A percentile compares a stretch with the other conserved stretches of the same genome.
These are phyloP conservation scores for Aspergillus indologenus DNA, from an alignment of 495 filamentous ascomycete species.

Conservation along the genomic window DNA sequence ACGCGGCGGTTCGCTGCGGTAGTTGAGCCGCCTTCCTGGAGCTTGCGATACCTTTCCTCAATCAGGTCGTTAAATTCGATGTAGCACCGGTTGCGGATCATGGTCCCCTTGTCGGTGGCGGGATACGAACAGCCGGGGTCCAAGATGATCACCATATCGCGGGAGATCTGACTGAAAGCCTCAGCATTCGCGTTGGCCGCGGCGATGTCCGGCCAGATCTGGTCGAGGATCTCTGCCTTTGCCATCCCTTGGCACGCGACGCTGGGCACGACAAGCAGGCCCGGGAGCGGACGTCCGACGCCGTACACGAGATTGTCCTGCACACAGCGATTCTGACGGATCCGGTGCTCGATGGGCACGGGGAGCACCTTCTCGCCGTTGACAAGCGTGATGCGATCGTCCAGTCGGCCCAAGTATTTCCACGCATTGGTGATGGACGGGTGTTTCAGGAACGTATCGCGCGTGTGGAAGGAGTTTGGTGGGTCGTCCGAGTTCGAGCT, in stretches of 20 bases:
- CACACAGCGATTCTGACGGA: slow-evolving; percentile 20
- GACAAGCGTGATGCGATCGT: slow-evolving; percentile 56
- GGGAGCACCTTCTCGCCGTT: slow-evolving; percentile 72
- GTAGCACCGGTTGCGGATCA: slow-evolving; percentile 47
- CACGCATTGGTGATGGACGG: slow-evolving; percentile 49
- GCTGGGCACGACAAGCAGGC: slow-evolving; percentile 42
- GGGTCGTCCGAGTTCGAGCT: slow-evolving; percentile 57
- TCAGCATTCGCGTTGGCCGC: slow-evolving; percentile 35
- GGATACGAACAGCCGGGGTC: slow-evolving; percentile 38
- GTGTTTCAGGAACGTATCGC: slow-evolving; percentile 51
- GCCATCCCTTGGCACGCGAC: slow-evolving; percentile 20
- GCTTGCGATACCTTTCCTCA: slow-evolving; percentile 32
- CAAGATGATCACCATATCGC: slow-evolving; percentile 43
- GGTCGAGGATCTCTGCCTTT: slow-evolving; percentile 36
- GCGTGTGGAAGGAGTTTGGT: slow-evolving; percentile 33
- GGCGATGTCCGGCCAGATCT: slow-evolving; percentile 41
- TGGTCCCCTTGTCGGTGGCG: slow-evolving; percentile 46
- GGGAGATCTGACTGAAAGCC: slow-evolving; percentile 44
- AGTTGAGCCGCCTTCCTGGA: slow-evolving; percentile 7
- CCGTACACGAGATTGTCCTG: slow-evolving; percentile 28
- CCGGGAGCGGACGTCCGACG: slow-evolving; percentile 17
- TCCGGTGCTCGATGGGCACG: slow-evolving; percentile 52
- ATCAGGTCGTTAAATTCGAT: slow-evolving; percentile 39
- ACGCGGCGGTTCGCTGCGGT: slow-evolving; percentile 11
- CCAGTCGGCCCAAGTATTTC: slow-evolving; percentile 56